These are phyloP conservation scores for Massariosphaeria phaeospora DNA, from an alignment of 495 filamentous ascomycete species.

Conservation along the genomic window DNA sequence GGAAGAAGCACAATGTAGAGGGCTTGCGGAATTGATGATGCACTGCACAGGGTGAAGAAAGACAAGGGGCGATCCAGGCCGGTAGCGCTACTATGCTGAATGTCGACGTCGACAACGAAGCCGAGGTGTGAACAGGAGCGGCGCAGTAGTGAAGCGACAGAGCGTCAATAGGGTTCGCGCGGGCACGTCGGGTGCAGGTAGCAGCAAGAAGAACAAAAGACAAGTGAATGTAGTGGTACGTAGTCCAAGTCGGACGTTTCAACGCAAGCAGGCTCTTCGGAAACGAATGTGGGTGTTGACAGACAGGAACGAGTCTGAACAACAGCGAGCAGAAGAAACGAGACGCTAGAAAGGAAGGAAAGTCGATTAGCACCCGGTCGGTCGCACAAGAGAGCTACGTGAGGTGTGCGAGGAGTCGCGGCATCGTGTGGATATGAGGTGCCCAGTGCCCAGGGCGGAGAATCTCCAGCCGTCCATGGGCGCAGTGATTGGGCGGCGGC, in stretches of 20 bases:
- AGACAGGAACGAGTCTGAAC: conserved; percentile 8
- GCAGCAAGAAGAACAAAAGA: neutral
- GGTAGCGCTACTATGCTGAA: neutral
- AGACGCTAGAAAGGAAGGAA: conserved; percentile 8
- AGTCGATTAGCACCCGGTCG: too few relatives aligned
- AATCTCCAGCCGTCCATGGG: neutral
- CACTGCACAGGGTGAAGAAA: conserved; percentile 6
- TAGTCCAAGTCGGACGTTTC: too few relatives aligned
- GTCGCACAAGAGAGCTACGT: too few relatives aligned
- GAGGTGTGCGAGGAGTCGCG: too few relatives aligned
- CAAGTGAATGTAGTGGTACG: neutral
- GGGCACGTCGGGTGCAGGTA: too few relatives aligned
- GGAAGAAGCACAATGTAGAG: neutral
- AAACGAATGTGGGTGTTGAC: conserved; percentile 3
- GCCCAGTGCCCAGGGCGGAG: neutral
- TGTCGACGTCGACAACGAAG: conserved; percentile 1
- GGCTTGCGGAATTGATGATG: too few relatives aligned
- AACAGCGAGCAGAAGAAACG: conserved; percentile 4
- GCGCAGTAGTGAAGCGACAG: neutral
- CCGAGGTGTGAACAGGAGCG: neutral
- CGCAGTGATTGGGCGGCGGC: conserved; percentile 10
- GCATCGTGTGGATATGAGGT: conserved; percentile 22
- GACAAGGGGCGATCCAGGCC: too few relatives aligned
- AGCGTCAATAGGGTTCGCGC: conserved; percentile 1
- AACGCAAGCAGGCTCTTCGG: neutral